Conservation (phyloP, 1,284 basidiomycete genomes). For the Tilletia walkeri region DNA sequence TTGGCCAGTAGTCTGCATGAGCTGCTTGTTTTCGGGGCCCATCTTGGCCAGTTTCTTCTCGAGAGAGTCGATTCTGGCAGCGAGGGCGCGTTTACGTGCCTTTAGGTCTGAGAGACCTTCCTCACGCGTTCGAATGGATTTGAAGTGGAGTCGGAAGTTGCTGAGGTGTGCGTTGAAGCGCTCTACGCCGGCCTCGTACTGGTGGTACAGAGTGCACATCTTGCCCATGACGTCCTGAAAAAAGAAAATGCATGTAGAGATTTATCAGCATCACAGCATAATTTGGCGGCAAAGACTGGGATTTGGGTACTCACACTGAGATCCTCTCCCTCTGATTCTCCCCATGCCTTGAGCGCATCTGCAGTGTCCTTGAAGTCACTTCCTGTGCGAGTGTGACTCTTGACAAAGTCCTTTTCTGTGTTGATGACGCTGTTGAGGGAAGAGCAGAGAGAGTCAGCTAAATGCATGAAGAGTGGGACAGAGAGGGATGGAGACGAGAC, state of each 20-base stretch:
- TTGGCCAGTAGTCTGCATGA: slow-evolving; percentile 71
- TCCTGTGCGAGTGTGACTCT: slow-evolving; percentile 68
- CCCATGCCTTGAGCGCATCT: slow-evolving; percentile 75
- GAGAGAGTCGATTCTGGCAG: slow-evolving; percentile 75
- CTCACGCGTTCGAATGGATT: slow-evolving; percentile 74
- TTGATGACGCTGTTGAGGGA: slow-evolving; percentile 65
- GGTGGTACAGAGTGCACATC: slow-evolving; percentile 69
- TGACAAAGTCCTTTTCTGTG: slow-evolving; percentile 78
- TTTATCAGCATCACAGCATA: too few species aligned
- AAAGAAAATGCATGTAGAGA: too few species aligned
- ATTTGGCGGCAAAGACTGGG: not conserved
- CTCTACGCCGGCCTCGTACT: slow-evolving; percentile 69
- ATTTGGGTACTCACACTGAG: slow-evolving; percentile 64
- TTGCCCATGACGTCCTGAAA: slow-evolving; percentile 72
- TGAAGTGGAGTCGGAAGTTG: slow-evolving; percentile 64
- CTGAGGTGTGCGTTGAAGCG: slow-evolving; percentile 74
- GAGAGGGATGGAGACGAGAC: not conserved
- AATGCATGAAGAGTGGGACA: not conserved
- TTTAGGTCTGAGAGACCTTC: slow-evolving; percentile 77
- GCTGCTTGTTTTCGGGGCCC: slow-evolving; percentile 81
- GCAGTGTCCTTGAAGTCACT: slow-evolving; percentile 70
- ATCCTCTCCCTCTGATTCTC: slow-evolving; percentile 81
- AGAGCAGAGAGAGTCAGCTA: not conserved
- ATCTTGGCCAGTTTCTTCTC: slow-evolving; percentile 88
- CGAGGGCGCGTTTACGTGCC: slow-evolving; percentile 68